Evolutionary conservation across 108 stramenopile genomes (phyloP).

Genomic region (Fistulifera pelliculosa): DNA sequence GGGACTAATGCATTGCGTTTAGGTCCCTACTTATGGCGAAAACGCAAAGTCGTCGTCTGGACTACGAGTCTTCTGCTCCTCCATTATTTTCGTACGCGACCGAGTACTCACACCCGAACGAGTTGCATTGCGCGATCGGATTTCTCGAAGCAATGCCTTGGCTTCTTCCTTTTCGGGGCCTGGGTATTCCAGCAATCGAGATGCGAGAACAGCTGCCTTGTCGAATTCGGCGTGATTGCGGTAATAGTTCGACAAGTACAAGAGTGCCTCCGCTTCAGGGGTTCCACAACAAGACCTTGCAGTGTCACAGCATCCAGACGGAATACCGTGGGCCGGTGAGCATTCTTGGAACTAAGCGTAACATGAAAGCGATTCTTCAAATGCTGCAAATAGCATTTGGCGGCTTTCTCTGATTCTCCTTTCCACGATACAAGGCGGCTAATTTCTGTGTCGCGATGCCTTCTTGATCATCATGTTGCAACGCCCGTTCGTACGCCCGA

Average conservation of each 20-base stretch:
- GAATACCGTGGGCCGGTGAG: background rate
- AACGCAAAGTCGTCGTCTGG: no score
- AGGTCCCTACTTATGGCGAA: background rate
- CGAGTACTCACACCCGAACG: background rate
- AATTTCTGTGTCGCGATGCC: constrained; percentile 89
- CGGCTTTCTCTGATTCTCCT: constrained; percentile 74
- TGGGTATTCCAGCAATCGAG: constrained; percentile 83
- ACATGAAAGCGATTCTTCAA: constrained; percentile 68
- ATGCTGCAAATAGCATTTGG: constrained; percentile 84
- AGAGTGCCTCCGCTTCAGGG: constrained; percentile 82
- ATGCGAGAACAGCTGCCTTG: constrained; percentile 68
- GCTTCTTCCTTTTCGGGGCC: constrained; percentile 94
- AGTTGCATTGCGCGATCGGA: constrained; percentile 38
- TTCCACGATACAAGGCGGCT: constrained; percentile 54
- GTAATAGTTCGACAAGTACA: constrained; percentile 82
- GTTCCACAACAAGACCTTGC: constrained; percentile 67
- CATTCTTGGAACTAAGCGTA: constrained; percentile 25
- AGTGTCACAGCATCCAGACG: constrained; percentile 43
- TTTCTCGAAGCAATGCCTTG: constrained; percentile 83
- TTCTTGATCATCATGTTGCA: constrained; percentile 82
- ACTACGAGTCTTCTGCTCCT: background rate
- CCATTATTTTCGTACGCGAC: background rate
- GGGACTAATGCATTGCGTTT: no score
- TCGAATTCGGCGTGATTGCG: constrained; percentile 67
- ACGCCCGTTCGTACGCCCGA: constrained; percentile 83